Evolutionary conservation across 129 eudicot species (phyloP).

Genomic region (Calendula officinalis): DNA sequence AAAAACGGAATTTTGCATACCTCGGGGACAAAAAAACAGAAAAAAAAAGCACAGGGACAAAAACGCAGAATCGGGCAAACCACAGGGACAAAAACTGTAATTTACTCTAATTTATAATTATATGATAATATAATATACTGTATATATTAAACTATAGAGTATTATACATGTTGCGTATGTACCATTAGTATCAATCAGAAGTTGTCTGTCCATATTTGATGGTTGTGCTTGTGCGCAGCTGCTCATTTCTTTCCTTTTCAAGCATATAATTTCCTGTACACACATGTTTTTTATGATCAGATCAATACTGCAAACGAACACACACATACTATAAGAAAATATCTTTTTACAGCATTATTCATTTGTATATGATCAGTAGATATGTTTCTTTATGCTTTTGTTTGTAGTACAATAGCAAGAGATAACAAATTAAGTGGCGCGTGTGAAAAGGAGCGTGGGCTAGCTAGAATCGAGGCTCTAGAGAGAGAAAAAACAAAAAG

Average conservation of each 20-base stretch:
- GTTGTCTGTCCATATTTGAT: constrained; percentile 38
- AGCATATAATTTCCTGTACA: constrained; percentile 40
- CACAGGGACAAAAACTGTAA: too few relatives aligned
- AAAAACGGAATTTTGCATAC: too few relatives aligned
- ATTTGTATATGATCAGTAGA: constrained; percentile 6
- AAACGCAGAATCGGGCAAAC: too few relatives aligned
- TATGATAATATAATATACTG: neutral
- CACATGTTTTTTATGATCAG: constrained; percentile 3
- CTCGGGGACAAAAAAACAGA: too few relatives aligned
- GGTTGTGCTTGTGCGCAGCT: constrained; percentile 31
- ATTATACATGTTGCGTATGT: neutral
- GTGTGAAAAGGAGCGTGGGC: constrained; percentile 13
- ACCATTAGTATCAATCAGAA: constrained; percentile 37
- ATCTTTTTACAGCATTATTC: neutral
- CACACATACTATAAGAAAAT: constrained; percentile 13
- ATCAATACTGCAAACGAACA: neutral
- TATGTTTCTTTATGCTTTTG: constrained; percentile 7
- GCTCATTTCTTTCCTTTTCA: constrained; percentile 38
- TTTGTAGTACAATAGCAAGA: constrained; percentile 13
- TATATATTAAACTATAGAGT: constrained; percentile 5
- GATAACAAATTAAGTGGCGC: neutral
- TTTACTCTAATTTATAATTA: too few relatives aligned
- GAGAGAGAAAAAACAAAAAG: constrained; percentile 22
- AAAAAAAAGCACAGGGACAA: too few relatives aligned
- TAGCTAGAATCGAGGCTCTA: constrained; percentile 3